Percentiles rank a stretch among this genome's conserved stretches.
Evolutionary conservation across 768 basidiomycete species (phyloP).

Genomic region (Russula sp.): DNA sequence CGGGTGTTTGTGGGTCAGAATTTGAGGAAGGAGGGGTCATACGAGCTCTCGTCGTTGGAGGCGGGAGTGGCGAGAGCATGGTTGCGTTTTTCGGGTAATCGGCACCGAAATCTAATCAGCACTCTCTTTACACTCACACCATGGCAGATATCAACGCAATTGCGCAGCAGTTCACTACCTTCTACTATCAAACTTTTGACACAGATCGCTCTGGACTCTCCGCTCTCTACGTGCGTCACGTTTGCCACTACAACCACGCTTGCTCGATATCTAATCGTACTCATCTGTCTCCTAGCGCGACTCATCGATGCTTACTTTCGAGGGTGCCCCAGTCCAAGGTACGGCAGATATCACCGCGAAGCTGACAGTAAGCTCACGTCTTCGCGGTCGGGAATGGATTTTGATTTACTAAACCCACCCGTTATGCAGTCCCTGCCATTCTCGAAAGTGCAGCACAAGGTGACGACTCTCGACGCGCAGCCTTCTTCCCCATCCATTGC

Average conservation of each 20-base stretch:
- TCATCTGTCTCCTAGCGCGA: slow-evolving; percentile 50
- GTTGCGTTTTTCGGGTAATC: not conserved
- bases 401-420: not conserved
- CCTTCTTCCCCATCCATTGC: slow-evolving; percentile 58
- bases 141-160: slow-evolving; percentile 73
- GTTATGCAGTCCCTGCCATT: slow-evolving; percentile 60
- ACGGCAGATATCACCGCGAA: slow-evolving; percentile 56
- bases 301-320: slow-evolving; percentile 82
- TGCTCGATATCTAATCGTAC: not conserved
- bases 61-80: not conserved
- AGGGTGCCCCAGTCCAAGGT: slow-evolving; percentile 57
- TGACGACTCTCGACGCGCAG: slow-evolving; percentile 83
- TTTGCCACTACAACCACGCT: slow-evolving; percentile 25
- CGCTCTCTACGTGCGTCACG: slow-evolving; percentile 69
- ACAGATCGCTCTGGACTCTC: slow-evolving; percentile 47
- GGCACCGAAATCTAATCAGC: slow-evolving; percentile 15
- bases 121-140: slow-evolving; percentile 12
- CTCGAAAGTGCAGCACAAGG: slow-evolving; percentile 69
- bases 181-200: slow-evolving; percentile 82
- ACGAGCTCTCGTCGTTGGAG: not conserved
- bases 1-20: slow-evolving; percentile 24
- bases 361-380: slow-evolving; percentile 46
- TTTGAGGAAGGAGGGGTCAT: slow-evolving; percentile 23
- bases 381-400: not conserved
- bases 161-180: slow-evolving; percentile 73